Evolutionary conservation across 2,329 filamentous ascomycete genomes (phyloP), one percentile per base, ranked within the genome.

Genomic region (Clonostachys rosea): DNA sequence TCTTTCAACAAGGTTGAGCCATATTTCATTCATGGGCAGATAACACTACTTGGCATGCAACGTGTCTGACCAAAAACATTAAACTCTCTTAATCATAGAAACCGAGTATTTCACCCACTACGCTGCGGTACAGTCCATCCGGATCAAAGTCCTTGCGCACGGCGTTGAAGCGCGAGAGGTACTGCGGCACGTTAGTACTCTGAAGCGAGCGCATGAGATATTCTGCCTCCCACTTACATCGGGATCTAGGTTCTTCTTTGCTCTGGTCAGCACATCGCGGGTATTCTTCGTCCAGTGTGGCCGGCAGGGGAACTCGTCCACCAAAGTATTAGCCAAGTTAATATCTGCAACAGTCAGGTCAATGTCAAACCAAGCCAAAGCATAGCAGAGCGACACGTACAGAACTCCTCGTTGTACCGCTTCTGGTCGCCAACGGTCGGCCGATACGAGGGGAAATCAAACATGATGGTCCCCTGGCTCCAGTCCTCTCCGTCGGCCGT

Each of bases 281-380:
- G 71, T 75, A 53, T 76, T 77, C 62, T 77, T 78, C 11, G 74
- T 77, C 74, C 74, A 78, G 57, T 78, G 74, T 33, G 74, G 74
- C 6, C 74, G 65, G 54, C 70, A 73, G 0, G 73, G 71, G 50
- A 77, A 77, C 55, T 77, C 74, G 24, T 71, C 64, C 43, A 77
- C 62, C 16, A 77, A 64, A 0, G 65, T 67, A 44, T 69, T 68
- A 17, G 73, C 71, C 5, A 78, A 59, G 6, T 67, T 70, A 35
- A 65, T 66, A 51, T 77, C 64, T 70, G 36, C 18, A 36, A 42
- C 18, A 10, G 36, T n/a, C 6, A 3, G n/a, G 18, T 18, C 18
- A 18, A 18, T 18, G 18, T 18, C 18, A 18, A 18, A 18, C 18
- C 18, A 18, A 16, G 16, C 16, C 16, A 16, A 16, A 16, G 16